phyloP scores from a whole-genome alignment of 805 yeast genomes.

The Metschnikowia amazonensis region DNA sequence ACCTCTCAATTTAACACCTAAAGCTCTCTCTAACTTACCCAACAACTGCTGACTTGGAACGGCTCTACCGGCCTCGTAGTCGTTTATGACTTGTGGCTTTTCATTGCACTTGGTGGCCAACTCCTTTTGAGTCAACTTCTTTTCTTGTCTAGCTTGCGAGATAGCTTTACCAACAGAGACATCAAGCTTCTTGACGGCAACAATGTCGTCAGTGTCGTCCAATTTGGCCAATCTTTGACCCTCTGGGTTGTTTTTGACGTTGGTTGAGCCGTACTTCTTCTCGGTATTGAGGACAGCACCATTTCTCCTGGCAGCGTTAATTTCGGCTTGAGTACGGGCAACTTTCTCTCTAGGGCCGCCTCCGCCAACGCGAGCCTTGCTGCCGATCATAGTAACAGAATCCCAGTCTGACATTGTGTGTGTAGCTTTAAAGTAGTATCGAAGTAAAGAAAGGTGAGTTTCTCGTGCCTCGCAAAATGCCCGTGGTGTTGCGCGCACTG shows the following conservation, averaged over 20 bases:
- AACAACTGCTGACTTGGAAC: slow-evolving; percentile 93
- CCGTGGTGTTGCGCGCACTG: slow-evolving; percentile 2
- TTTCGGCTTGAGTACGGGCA: slow-evolving; percentile 69
- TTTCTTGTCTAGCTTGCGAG: slow-evolving; percentile 79
- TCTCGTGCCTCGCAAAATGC: slow-evolving; percentile 1
- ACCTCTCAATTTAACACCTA: slow-evolving; percentile 95
- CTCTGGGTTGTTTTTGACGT: slow-evolving; percentile 67
- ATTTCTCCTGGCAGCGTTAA: slow-evolving; percentile 91
- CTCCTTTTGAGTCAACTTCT: slow-evolving; percentile 90
- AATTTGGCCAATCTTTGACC: slow-evolving; percentile 93
- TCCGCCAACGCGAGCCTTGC: slow-evolving; percentile 81
- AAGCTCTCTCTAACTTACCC: slow-evolving; percentile 86
- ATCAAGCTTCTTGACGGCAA: slow-evolving; percentile 86
- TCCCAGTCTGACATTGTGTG: slow-evolving; percentile 76
- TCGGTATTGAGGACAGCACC: slow-evolving; percentile 89
- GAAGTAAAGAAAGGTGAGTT: slow-evolving; percentile 1
- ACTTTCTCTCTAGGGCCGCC: slow-evolving; percentile 84
- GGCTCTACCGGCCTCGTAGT: slow-evolving; percentile 95
- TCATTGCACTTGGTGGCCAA: slow-evolving; percentile 93
- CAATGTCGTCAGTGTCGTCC: slow-evolving; percentile 91
- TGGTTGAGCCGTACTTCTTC: slow-evolving; percentile 75
- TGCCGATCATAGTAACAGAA: slow-evolving; percentile 81
- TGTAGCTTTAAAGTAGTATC: background rate
- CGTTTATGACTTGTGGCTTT: slow-evolving; percentile 92
- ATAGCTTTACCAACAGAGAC: slow-evolving; percentile 83